phyloP scores from a whole-genome alignment of 2,329 filamentous ascomycete species.

The Myriangium duriaei region DNA sequence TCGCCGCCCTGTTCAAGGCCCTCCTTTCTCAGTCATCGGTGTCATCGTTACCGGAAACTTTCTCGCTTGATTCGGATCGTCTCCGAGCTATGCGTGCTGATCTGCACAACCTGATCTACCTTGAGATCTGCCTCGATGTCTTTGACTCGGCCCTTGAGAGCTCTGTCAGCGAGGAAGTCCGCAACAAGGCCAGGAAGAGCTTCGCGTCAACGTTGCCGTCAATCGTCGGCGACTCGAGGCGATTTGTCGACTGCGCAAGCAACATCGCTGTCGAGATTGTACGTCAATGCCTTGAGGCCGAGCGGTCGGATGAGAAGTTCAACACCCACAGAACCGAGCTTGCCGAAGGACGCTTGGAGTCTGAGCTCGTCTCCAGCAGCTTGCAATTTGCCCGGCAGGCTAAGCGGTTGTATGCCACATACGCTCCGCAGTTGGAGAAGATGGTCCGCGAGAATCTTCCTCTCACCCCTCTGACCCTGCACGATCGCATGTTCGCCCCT shows the following conservation, averaged over 20 bases:
- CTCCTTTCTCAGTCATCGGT: slow-evolving; percentile 35
- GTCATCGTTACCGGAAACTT: slow-evolving; percentile 41
- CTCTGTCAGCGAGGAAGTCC: slow-evolving; percentile 17
- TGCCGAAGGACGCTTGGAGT: slow-evolving; percentile 24
- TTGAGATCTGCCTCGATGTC: slow-evolving; percentile 42
- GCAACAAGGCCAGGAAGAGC: slow-evolving; percentile 12
- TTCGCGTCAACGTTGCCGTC: slow-evolving; percentile 26
- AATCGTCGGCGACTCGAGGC: slow-evolving; percentile 27
- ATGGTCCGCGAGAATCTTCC: slow-evolving; percentile 22
- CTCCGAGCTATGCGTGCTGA: slow-evolving; percentile 40
- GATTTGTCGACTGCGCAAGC: slow-evolving; percentile 29
- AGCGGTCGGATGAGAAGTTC: slow-evolving; percentile 19
- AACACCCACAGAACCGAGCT: slow-evolving; percentile 24
- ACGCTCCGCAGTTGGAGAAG: slow-evolving; percentile 25
- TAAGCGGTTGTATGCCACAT: slow-evolving; percentile 20
- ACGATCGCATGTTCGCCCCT: slow-evolving; percentile 27
- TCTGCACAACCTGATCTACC: slow-evolving; percentile 41
- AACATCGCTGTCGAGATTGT: slow-evolving; percentile 35
- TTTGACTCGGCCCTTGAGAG: slow-evolving; percentile 30
- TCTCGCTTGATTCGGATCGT: slow-evolving; percentile 44
- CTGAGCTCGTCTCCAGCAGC: slow-evolving; percentile 20
- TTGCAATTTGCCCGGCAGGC: slow-evolving; percentile 18
- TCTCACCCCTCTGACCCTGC: slow-evolving; percentile 31
- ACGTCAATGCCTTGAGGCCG: slow-evolving; percentile 27
- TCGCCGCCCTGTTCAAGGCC: slow-evolving; percentile 21